Evolutionary conservation across 179 eudicot genomes (phyloP).

Genomic region (Corrigiola litoralis): DNA sequence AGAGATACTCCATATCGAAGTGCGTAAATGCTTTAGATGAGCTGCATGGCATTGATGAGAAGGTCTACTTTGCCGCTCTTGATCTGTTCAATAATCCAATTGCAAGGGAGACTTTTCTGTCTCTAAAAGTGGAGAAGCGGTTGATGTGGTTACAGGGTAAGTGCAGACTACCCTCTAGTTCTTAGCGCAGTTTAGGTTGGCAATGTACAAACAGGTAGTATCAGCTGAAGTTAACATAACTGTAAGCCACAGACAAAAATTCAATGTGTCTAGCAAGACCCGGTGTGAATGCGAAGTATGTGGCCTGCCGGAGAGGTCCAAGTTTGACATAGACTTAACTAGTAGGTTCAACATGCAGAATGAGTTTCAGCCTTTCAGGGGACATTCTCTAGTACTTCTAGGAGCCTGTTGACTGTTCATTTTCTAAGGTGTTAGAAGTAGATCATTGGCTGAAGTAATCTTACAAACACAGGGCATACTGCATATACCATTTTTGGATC

Average conservation of each 20-base stretch:
- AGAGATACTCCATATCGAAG: conserved; percentile 46
- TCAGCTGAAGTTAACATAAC: conserved; percentile 4
- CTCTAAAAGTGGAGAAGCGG: conserved; percentile 55
- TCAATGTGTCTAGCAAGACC: not conserved
- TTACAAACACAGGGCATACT: not conserved
- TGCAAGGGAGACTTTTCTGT: conserved; percentile 59
- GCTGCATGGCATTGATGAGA: conserved; percentile 40
- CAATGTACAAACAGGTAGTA: conserved; percentile 4
- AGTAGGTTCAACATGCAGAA: not conserved
- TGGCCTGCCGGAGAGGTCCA: not conserved
- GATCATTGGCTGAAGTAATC: too few species aligned
- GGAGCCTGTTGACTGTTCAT: too few species aligned
- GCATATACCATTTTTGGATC: not conserved
- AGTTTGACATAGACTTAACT: not conserved
- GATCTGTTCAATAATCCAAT: conserved; percentile 47
- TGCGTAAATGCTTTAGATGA: conserved; percentile 58
- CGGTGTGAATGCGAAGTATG: not conserved
- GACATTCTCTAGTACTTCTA: too few species aligned
- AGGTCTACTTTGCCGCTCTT: conserved; percentile 53
- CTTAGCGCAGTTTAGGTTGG: conserved; percentile 14
- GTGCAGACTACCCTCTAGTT: conserved; percentile 32
- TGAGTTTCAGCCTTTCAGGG: too few species aligned
- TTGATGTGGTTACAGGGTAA: conserved; percentile 55
- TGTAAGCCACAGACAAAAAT: not conserved
- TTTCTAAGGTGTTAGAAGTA: not conserved